Conservation (phyloP, 352 stramenopile species). For the Phytophthora palmivora region DNA sequence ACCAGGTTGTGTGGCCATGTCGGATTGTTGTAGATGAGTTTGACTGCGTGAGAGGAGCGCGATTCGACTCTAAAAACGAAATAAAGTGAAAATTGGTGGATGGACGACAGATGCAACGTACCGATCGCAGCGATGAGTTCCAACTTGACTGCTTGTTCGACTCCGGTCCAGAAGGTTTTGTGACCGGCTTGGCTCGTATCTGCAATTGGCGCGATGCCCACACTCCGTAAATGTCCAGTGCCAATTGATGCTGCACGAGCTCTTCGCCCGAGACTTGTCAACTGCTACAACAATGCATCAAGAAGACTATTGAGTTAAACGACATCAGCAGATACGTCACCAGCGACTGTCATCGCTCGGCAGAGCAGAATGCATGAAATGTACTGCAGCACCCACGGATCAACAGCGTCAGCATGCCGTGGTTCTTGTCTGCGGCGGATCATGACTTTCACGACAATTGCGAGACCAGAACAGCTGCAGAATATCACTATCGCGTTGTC, state of each 20-base stretch:
- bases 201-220: constrained; percentile 13
- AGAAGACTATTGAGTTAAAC: background rate
- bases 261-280: constrained; percentile 35
- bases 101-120: constrained; percentile 19
- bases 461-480: constrained; percentile 34
- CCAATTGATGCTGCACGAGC: constrained; percentile 62
- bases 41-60: constrained; percentile 59
- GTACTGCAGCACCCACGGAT: constrained; percentile 44
- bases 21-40: constrained; percentile 65
- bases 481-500: constrained; percentile 57
- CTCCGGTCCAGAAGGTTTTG: constrained; percentile 22
- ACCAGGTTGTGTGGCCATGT: constrained; percentile 35
- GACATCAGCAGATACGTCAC: constrained; percentile 16
- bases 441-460: constrained; percentile 38
- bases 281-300: constrained; percentile 14
- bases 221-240: constrained; percentile 43
- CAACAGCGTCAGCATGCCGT: constrained; percentile 16
- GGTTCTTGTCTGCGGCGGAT: constrained; percentile 28
- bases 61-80: constrained; percentile 46
- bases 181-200: constrained; percentile 12
- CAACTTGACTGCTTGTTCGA: constrained; percentile 61
- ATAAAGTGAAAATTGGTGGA: background rate
- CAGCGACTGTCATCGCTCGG: constrained; percentile 36
- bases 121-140: constrained; percentile 56
- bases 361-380: constrained; percentile 65